These are phyloP conservation scores for Metroxylon sagu DNA, from an alignment of 176 grass and related monocot genomes.

Conservation along the genomic window DNA sequence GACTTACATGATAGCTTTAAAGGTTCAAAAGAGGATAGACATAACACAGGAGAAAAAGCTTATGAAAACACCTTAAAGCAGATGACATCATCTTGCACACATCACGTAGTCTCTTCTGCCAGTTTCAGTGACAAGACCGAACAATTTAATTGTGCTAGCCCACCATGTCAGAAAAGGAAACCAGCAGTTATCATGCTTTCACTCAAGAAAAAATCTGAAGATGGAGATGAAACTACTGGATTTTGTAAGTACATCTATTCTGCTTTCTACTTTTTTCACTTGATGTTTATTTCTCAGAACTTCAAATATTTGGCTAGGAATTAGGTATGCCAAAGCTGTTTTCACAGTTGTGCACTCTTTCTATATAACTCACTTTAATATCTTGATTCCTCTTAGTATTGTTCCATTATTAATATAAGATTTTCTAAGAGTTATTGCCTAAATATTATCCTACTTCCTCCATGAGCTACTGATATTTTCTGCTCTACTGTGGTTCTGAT, in stretches of 20 bases:
- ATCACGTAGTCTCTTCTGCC: conserved; percentile 31
- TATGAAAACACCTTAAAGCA: conserved; percentile 54
- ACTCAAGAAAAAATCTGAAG: conserved; percentile 85
- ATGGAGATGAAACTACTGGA: conserved; percentile 88
- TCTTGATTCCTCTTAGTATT: no score
- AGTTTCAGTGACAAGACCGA: conserved; percentile 56
- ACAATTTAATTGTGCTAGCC: conserved; percentile 44
- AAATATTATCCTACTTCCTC: no score
- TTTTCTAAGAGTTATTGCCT: no score
- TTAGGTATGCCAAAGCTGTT: not conserved
- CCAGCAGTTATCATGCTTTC: conserved; percentile 78
- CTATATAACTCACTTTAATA: no score
- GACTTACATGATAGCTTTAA: conserved; percentile 30
- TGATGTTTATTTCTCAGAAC: not conserved
- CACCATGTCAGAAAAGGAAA: conserved; percentile 62
- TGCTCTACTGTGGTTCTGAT: no score
- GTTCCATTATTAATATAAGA: no score
- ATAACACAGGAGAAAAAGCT: conserved; percentile 42
- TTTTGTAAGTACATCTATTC: conserved; percentile 43
- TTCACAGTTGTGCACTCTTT: not conserved
- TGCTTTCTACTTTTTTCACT: not conserved
- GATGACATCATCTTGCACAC: conserved; percentile 68
- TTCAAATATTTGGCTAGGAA: not conserved
- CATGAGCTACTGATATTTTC: no score
- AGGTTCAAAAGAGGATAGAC: conserved; percentile 26